Percentiles rank a stretch among this genome's conserved stretches.
Conservation (phyloP, 2,329 filamentous ascomycete genomes). For the Epichloe festucae region DNA sequence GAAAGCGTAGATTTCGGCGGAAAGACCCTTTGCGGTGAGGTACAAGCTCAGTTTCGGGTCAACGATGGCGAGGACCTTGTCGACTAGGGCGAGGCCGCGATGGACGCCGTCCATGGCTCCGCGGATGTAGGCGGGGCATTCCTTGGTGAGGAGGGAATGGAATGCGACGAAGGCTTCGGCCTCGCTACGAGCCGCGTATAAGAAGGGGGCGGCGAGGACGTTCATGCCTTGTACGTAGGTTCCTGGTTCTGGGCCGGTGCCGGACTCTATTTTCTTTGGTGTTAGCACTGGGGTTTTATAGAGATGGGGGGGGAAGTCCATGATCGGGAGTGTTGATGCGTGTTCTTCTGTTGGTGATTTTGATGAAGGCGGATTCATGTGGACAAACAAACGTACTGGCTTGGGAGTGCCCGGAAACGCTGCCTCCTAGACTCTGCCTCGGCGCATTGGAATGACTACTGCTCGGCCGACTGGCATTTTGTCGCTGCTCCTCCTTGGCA, state of each 20-base stretch:
- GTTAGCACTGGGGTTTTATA: not conserved
- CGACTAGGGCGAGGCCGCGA: conserved; percentile 77
- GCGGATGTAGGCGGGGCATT: conserved; percentile 87
- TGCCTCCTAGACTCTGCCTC: conserved; percentile 20
- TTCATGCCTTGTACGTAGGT: conserved; percentile 99
- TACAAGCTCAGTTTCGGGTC: conserved; percentile 79
- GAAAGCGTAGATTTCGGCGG: conserved; percentile 92
- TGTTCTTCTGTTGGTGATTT: not conserved
- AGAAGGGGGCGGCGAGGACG: conserved; percentile 85
- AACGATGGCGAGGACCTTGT: conserved; percentile 82
- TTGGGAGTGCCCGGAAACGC: conserved; percentile 24
- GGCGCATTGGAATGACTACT: conserved; percentile 23
- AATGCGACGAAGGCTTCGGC: conserved; percentile 90
- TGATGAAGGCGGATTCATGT: not conserved
- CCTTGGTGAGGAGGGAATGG: conserved; percentile 70
- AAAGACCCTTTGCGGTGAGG: conserved; percentile 73
- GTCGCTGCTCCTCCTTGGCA: conserved; percentile 40
- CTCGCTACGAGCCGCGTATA: conserved; percentile 90
- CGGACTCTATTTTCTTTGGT: conserved; percentile 51
- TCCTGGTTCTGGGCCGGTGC: conserved; percentile 49
- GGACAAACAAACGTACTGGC: conserved; percentile 23
- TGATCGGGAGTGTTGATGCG: not conserved
- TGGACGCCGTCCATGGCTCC: conserved; percentile 97
- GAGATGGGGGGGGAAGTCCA: not conserved
- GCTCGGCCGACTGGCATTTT: conserved; percentile 20